Conservation (phyloP, 805 yeast species). For the Saccharomycopsis vini region DNA sequence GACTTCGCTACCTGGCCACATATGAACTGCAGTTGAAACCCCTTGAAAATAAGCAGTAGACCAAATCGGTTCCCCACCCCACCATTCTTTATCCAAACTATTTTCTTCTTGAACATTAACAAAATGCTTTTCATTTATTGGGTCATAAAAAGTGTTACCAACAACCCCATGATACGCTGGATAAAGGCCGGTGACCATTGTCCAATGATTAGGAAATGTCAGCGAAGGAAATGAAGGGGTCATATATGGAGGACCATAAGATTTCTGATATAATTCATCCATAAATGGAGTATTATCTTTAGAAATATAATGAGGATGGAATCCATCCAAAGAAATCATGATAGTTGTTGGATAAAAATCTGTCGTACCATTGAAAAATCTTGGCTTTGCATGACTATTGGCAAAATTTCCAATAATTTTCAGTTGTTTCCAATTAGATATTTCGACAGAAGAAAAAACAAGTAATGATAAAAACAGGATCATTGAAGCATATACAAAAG, state of each 20-base stretch:
- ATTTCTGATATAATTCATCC: slow-evolving; percentile 44
- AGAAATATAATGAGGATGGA: slow-evolving; percentile 82
- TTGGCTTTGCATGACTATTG: slow-evolving; percentile 20
- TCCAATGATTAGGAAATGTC: slow-evolving; percentile 90
- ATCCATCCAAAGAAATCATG: slow-evolving; percentile 75
- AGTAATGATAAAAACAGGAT: slow-evolving; percentile 10
- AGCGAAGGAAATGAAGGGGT: slow-evolving; percentile 80
- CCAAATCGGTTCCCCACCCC: slow-evolving; percentile 95
- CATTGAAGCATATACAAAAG: too few relatives aligned
- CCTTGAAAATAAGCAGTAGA: slow-evolving; percentile 58
- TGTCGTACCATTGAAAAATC: slow-evolving; percentile 53
- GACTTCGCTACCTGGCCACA: slow-evolving; percentile 95
- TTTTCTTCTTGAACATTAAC: slow-evolving; percentile 47
- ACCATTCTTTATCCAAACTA: slow-evolving; percentile 52
- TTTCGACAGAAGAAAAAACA: slow-evolving; percentile 6
- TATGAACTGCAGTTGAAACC: slow-evolving; percentile 67
- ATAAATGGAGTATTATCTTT: slow-evolving; percentile 59
- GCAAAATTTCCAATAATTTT: background rate
- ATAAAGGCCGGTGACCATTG: slow-evolving; percentile 74
- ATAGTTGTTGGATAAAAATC: slow-evolving; percentile 72
- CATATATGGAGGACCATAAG: slow-evolving; percentile 73
- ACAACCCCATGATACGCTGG: slow-evolving; percentile 85
- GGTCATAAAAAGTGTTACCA: slow-evolving; percentile 72
- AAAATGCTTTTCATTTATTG: slow-evolving; percentile 45
- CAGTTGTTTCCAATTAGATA: slow-evolving; percentile 13